A percentile compares a stretch with the other conserved stretches of the same genome.
These are phyloP conservation scores for Tetragonia tetragonoides DNA, from an alignment of 148 eudicot genomes.

Conservation along the genomic window DNA sequence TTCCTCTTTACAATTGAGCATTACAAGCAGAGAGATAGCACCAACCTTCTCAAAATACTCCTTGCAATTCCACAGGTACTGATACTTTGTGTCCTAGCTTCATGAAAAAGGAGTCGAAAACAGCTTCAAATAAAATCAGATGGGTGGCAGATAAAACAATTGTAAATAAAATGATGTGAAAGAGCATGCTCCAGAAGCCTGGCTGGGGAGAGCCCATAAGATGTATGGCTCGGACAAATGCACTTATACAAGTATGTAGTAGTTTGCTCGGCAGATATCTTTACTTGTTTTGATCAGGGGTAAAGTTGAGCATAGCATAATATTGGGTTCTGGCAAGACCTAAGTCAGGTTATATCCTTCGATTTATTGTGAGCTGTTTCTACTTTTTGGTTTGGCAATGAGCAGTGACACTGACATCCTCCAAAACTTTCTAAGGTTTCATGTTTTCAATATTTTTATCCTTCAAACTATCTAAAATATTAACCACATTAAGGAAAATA, in stretches of 20 bases:
- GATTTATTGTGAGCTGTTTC: not conserved
- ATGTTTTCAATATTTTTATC: not conserved
- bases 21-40: not conserved
- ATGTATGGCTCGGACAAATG: not conserved
- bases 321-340: not conserved
- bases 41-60: slow-evolving; percentile 77
- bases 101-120: slow-evolving; percentile 31
- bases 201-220: not conserved
- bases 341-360: not conserved
- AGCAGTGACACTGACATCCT: not conserved
- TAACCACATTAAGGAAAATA: slow-evolving; percentile 4
- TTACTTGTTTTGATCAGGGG: not conserved
- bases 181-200: not conserved
- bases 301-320: not conserved
- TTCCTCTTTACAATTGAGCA: slow-evolving; percentile 1
- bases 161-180: not conserved
- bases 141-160: not conserved
- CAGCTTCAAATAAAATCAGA: slow-evolving; percentile 1
- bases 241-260: too few relatives aligned
- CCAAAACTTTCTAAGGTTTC: not conserved
- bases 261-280: not conserved
- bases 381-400: not conserved
- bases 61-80: slow-evolving; percentile 82
- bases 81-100: slow-evolving; percentile 84
- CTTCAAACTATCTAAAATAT: not conserved